Percentiles rank a stretch among this genome's conserved stretches.
Conservation (phyloP, 192 early-diverging fungal species). For the Coemansia sp. region DNA sequence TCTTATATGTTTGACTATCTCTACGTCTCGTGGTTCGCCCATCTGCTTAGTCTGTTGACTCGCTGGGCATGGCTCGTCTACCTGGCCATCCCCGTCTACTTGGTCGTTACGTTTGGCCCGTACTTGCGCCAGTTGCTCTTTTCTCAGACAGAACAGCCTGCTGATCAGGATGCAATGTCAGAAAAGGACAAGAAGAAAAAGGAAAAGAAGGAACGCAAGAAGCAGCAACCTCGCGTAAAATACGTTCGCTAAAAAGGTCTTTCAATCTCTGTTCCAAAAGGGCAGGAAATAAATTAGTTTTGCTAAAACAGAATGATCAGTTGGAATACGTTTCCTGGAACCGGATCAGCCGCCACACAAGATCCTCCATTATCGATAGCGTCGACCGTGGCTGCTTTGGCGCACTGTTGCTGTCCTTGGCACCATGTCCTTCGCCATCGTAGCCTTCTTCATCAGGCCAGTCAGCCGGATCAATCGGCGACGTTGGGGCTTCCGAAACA, state of each 20-base stretch:
- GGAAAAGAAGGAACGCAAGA: slow-evolving; percentile 55
- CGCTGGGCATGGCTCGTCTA: slow-evolving; percentile 49
- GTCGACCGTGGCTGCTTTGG: slow-evolving; percentile 26
- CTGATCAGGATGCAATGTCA: neutral
- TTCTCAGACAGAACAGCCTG: neutral
- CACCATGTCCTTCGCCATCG: slow-evolving; percentile 5
- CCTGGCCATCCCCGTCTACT: slow-evolving; percentile 43
- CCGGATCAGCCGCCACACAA: slow-evolving; percentile 49
- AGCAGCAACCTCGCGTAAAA: slow-evolving; percentile 33
- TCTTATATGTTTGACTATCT: too few species aligned
- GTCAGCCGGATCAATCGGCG: slow-evolving; percentile 44
- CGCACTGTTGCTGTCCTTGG: neutral
- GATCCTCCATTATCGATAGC: slow-evolving; percentile 46
- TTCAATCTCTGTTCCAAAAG: too few species aligned
- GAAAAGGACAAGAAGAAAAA: slow-evolving; percentile 38
- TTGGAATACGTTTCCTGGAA: slow-evolving; percentile 52
- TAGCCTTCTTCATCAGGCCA: slow-evolving; percentile 45
- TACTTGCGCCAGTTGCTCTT: slow-evolving; percentile 31
- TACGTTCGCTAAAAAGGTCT: slow-evolving; percentile 26
- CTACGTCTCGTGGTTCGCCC: slow-evolving; percentile 80
- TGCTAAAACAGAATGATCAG: too few species aligned
- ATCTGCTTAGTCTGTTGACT: slow-evolving; percentile 46
- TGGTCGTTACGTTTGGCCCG: slow-evolving; percentile 27
- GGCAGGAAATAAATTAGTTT: neutral
- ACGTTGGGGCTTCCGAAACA: slow-evolving; percentile 46